These are phyloP conservation scores for Eudorina sp. DNA, from an alignment of 139 green algal species.

Conservation along the genomic window DNA sequence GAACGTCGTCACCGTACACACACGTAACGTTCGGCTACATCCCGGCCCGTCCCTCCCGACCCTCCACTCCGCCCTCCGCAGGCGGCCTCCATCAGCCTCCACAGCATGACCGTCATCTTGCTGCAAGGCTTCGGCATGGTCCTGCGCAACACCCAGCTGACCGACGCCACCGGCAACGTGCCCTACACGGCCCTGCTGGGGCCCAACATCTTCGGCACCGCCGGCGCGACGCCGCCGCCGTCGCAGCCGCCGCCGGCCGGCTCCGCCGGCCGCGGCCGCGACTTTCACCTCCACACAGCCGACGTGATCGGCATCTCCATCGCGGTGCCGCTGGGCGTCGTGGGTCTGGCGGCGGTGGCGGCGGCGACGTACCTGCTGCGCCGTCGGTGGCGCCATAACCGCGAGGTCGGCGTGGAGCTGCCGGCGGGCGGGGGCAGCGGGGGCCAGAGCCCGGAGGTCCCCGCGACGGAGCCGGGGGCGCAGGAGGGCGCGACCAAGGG, in stretches of 20 bases:
- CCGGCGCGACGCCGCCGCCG: neutral
- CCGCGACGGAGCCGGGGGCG: neutral
- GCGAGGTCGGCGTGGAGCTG: neutral
- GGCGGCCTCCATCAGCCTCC: neutral
- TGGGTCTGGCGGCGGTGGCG: neutral
- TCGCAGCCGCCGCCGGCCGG: neutral
- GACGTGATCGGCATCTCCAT: neutral
- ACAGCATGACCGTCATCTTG: neutral
- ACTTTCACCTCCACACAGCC: neutral
- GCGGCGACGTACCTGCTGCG: neutral
- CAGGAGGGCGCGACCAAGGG: neutral
- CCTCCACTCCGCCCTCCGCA: neutral
- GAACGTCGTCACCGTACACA: too few species aligned
- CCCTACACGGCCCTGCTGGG: neutral
- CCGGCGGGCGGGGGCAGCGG: neutral
- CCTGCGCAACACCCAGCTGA: neutral
- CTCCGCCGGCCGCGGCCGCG: neutral
- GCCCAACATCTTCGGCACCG: constrained; percentile 16
- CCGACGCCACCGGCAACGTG: neutral
- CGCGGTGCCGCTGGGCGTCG: neutral
- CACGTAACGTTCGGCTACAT: too few species aligned
- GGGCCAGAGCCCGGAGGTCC: neutral
- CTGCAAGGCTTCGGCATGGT: neutral
- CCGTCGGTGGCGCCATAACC: neutral
- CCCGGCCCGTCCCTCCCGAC: too few species aligned